Evolutionary conservation across 805 yeast species (phyloP).

Genomic region (Kluyveromyces lactis): DNA sequence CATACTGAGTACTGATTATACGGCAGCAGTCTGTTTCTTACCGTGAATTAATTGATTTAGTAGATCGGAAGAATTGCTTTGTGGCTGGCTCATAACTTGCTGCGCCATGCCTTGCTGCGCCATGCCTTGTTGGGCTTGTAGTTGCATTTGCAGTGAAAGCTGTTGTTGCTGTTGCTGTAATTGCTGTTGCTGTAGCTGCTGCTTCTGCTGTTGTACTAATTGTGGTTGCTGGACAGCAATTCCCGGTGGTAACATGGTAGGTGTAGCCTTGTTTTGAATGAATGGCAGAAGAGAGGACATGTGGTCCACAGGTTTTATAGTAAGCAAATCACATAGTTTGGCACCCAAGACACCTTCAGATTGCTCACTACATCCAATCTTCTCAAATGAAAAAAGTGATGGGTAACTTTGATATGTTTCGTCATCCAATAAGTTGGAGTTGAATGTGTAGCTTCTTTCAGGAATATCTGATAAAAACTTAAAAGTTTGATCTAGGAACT

Average conservation of each 20-base stretch:
- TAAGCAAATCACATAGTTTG: slow-evolving; percentile 31
- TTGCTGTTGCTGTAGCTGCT: slow-evolving; percentile 23
- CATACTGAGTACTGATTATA: slow-evolving; percentile 2
- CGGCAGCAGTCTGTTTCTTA: slow-evolving; percentile 38
- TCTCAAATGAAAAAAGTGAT: slow-evolving; percentile 42
- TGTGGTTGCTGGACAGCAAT: slow-evolving; percentile 23
- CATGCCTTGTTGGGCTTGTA: slow-evolving; percentile 28
- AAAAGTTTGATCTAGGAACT: slow-evolving; percentile 41
- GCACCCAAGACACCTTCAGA: slow-evolving; percentile 25
- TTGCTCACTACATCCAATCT: slow-evolving; percentile 29
- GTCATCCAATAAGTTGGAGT: slow-evolving; percentile 24
- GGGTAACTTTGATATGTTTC: slow-evolving; percentile 28
- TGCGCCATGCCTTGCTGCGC: slow-evolving; percentile 27
- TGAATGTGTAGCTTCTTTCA: slow-evolving; percentile 32
- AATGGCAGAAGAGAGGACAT: slow-evolving; percentile 26
- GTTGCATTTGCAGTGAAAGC: slow-evolving; percentile 26
- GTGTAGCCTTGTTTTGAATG: slow-evolving; percentile 18
- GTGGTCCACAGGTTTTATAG: slow-evolving; percentile 28
- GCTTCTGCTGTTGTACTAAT: slow-evolving; percentile 15
- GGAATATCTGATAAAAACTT: slow-evolving; percentile 33
- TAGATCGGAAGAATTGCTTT: slow-evolving; percentile 60
- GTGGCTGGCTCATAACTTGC: slow-evolving; percentile 7
- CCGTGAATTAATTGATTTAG: slow-evolving; percentile 81
- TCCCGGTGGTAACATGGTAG: slow-evolving; percentile 10
- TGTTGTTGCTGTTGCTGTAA: slow-evolving; percentile 11